Conservation (phyloP, 441 rosid genomes). For the Populus hybrid region DNA sequence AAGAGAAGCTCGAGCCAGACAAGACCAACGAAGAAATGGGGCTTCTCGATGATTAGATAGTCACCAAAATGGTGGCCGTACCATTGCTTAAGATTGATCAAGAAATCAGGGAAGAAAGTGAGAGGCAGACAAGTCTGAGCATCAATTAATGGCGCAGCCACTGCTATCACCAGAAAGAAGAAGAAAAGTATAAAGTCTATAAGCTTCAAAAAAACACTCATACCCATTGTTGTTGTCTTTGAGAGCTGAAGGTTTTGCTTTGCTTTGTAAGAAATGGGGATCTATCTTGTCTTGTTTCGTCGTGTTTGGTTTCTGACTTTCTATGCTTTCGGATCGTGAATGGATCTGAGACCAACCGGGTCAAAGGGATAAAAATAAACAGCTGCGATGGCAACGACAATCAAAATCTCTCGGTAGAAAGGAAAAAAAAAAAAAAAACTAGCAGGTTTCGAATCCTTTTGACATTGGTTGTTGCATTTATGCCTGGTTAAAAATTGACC, state of each 20-base stretch:
- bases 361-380: too few relatives aligned
- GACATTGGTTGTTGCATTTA: too few relatives aligned
- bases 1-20: conserved; percentile 70
- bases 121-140: conserved; percentile 54
- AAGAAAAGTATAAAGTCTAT: conserved; percentile 53
- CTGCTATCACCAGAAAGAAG: conserved; percentile 42
- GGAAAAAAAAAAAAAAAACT: too few relatives aligned
- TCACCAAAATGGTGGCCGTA: conserved; percentile 52
- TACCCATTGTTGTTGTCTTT: background rate
- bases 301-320: background rate
- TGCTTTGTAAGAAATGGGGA: background rate
- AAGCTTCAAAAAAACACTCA: conserved; percentile 33
- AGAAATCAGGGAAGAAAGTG: conserved; percentile 42
- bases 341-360: background rate
- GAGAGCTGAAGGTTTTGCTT: background rate
- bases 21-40: conserved; percentile 65
- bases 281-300: background rate
- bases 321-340: background rate
- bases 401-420: too few relatives aligned
- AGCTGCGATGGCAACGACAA: too few relatives aligned
- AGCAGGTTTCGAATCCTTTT: too few relatives aligned
- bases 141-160: conserved; percentile 56
- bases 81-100: conserved; percentile 40
- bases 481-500: too few relatives aligned
- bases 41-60: conserved; percentile 61